phyloP scores from a whole-genome alignment of 164 flowering plant genomes.

The Vitis riparia region DNA sequence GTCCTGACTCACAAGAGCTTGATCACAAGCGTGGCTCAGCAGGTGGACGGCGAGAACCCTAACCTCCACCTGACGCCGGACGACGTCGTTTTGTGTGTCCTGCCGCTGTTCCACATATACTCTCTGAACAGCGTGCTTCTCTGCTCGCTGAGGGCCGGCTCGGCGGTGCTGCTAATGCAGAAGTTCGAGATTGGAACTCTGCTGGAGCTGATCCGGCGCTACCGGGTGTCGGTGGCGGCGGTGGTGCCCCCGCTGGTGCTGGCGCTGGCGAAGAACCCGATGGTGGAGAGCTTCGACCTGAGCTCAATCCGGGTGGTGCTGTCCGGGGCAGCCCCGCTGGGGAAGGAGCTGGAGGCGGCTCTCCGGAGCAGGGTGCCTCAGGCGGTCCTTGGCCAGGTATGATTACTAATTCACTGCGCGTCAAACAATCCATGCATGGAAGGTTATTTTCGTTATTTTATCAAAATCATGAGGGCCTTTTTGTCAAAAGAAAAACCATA shows the following conservation, averaged over 20 bases:
- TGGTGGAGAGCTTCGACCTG: constrained; percentile 51
- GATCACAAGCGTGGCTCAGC: constrained; percentile 76
- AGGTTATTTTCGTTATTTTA: too few species aligned
- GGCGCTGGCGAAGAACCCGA: constrained; percentile 67
- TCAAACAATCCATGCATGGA: neutral
- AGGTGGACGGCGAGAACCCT: constrained; percentile 86
- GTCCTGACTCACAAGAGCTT: constrained; percentile 69
- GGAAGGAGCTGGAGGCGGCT: constrained; percentile 68
- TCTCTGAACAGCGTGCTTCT: constrained; percentile 60
- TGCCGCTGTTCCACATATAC: constrained; percentile 82
- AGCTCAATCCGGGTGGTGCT: constrained; percentile 59
- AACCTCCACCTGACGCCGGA: constrained; percentile 47
- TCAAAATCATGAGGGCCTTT: neutral
- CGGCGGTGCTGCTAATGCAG: constrained; percentile 60
- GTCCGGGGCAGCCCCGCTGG: constrained; percentile 84
- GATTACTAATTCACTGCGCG: too few species aligned
- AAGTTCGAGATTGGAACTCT: constrained; percentile 70
- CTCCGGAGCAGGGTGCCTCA: constrained; percentile 52
- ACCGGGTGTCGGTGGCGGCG: constrained; percentile 56
- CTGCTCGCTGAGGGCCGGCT: constrained; percentile 59
- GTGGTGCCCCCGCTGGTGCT: constrained; percentile 81
- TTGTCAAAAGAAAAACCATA: neutral
- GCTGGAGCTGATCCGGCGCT: constrained; percentile 48
- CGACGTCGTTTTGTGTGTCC: constrained; percentile 75
- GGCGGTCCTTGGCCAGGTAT: constrained; percentile 68